phyloP scores from a whole-genome alignment of 768 basidiomycete genomes.

The Astraeus odoratus region DNA sequence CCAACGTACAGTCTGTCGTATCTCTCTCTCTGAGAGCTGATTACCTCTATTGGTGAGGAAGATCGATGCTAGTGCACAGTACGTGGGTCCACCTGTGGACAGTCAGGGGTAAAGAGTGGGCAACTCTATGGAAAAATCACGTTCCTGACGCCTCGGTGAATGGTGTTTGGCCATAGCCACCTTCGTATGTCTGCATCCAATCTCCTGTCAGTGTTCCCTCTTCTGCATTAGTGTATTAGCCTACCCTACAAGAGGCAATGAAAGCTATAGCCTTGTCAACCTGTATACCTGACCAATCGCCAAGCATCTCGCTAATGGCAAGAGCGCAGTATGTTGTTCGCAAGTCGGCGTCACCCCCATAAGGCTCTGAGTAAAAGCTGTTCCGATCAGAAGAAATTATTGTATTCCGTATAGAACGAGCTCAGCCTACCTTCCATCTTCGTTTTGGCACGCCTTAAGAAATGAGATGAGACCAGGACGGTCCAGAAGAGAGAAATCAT shows the following conservation, averaged over 20 bases:
- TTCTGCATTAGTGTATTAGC: conserved; percentile 11
- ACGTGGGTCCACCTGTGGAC: conserved; percentile 80
- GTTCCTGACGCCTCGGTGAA: conserved; percentile 80
- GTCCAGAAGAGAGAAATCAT: conserved; percentile 71
- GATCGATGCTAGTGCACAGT: conserved; percentile 80
- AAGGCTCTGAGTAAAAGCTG: conserved; percentile 70
- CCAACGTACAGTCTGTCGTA: conserved; percentile 63
- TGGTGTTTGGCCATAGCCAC: conserved; percentile 82
- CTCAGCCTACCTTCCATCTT: conserved; percentile 70
- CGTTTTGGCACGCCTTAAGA: conserved; percentile 63
- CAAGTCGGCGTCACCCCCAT: conserved; percentile 66
- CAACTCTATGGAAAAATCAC: conserved; percentile 7
- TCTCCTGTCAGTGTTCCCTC: background rate
- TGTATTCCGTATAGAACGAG: background rate
- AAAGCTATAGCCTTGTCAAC: conserved; percentile 54
- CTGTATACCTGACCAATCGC: conserved; percentile 74
- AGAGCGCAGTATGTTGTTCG: conserved; percentile 86
- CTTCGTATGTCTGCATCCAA: conserved; percentile 74
- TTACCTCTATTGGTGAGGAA: conserved; percentile 35
- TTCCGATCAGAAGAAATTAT: background rate
- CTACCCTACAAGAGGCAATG: conserved; percentile 66
- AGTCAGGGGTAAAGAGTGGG: background rate
- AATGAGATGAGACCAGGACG: conserved; percentile 59
- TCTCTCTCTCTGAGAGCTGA: conserved; percentile 31
- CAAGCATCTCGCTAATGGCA: conserved; percentile 69